Evolutionary conservation across 2,329 filamentous ascomycete genomes (phyloP).

Genomic region (Aureobasidium namibiae): DNA sequence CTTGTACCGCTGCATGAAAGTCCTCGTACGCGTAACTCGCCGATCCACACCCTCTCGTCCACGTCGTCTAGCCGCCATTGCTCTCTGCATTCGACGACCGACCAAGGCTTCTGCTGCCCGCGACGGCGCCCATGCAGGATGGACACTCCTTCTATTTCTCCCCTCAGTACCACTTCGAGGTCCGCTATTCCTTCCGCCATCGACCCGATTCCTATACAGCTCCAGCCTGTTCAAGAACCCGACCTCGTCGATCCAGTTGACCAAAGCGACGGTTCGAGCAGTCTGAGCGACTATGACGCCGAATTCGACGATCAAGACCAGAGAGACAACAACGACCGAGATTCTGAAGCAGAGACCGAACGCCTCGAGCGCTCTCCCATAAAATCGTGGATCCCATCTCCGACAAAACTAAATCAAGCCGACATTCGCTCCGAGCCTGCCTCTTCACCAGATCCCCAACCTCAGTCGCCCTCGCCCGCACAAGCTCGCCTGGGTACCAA

Average conservation of each 20-base stretch:
- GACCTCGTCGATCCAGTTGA: neutral
- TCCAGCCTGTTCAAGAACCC: neutral
- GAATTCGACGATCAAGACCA: constrained; percentile 53
- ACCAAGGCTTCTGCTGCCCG: constrained; percentile 9
- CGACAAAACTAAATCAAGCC: constrained; percentile 65
- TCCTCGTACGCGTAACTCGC: neutral
- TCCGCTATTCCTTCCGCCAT: neutral
- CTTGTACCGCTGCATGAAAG: neutral
- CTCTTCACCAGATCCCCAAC: constrained; percentile 5
- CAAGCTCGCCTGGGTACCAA: neutral
- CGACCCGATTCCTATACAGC: neutral
- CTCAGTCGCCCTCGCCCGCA: constrained; percentile 7
- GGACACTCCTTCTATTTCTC: constrained; percentile 25
- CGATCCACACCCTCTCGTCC: neutral
- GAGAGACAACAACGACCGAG: constrained; percentile 38
- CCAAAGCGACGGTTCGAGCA: constrained; percentile 60
- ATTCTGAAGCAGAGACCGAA: constrained; percentile 89
- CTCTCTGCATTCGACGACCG: neutral
- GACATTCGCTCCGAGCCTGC: constrained; percentile 31
- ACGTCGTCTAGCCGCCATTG: neutral
- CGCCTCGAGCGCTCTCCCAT: constrained; percentile 65
- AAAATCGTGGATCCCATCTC: constrained; percentile 33
- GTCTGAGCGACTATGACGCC: constrained; percentile 86
- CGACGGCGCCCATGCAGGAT: constrained; percentile 5
- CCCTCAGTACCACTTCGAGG: constrained; percentile 24